Base-by-base conservation (phyloP, 768 basidiomycete species). In the Tylopilus vinaceipallidus region DNA sequence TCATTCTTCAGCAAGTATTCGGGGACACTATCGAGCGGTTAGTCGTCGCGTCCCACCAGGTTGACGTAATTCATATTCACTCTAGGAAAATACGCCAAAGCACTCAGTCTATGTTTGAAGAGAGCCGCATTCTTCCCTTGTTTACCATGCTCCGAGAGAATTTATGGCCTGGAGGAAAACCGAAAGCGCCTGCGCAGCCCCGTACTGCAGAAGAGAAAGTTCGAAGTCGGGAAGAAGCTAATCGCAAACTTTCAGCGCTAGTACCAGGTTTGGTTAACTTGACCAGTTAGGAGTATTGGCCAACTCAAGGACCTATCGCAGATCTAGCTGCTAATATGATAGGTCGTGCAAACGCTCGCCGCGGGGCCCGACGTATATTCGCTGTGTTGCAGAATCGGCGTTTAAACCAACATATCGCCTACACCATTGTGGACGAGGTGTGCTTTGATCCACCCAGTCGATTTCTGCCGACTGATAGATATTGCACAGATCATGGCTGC, bases 321-420 rank as follows among this genome's bases (percentile, higher is more conserved):
- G 95, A 98, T 62, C 71, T 98, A 45, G 94, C 91, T 27, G 92
- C 95, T 7, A 98, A 97, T 60, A 93, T 98, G 88, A 98, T 98
- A 57, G 97, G 97, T n/a, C 80, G 94, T 26, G 86, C 90, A 3
- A 98, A 99, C 63, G 94, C 95, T 16, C 82, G 94, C 12, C 79
- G 94, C 36, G 97, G 95, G 14, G 94, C 95, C 9, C 79, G 93
- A 34, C 79, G 93, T 42, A 89, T 97, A 52, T 98, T 98, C 65
- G 86, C 93, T 5, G 92, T 95, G 2, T 65, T 98, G 36, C 97
- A 99, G 69, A 97, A 98, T 64, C 80, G 84, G 40, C 81, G 95
- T n/a, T 75, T 98, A 27, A 97, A 95, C 67, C 92, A 95, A 62
- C 94, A 97, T 64, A 84, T 98, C 46, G 79, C 84, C 14, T 90